Evolutionary conservation across 2,329 filamentous ascomycete genomes (phyloP).

Genomic region (Cercospora sp.): DNA sequence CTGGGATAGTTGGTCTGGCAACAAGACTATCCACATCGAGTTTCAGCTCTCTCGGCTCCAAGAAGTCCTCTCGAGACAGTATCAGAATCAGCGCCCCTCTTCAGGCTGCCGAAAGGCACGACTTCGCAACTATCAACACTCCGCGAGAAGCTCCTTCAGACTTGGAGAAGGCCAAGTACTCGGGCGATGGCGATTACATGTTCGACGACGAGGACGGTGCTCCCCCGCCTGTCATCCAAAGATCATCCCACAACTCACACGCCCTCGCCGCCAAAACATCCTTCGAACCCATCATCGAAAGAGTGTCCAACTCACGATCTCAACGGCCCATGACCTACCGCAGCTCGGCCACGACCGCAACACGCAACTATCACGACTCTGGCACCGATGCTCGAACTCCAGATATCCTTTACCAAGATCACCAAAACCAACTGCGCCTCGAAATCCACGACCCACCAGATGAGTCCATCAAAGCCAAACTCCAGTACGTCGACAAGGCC

Average conservation of each 20-base stretch:
- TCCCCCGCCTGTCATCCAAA: slow-evolving; percentile 1
- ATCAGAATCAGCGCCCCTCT: slow-evolving; percentile 8
- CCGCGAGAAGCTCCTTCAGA: not conserved
- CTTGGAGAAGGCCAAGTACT: slow-evolving; percentile 7
- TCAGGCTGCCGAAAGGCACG: slow-evolving; percentile 1
- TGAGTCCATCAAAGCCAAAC: slow-evolving; percentile 15
- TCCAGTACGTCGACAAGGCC: slow-evolving; percentile 16
- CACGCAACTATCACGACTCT: not conserved
- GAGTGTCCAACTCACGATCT: not conserved
- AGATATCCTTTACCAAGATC: slow-evolving; percentile 20
- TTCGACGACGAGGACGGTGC: slow-evolving; percentile 10
- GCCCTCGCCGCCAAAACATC: not conserved
- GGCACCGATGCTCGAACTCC: slow-evolving; percentile 9
- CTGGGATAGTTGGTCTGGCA: slow-evolving; percentile 16
- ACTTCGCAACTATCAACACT: slow-evolving; percentile 5
- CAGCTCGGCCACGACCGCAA: slow-evolving; percentile 8
- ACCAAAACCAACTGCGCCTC: slow-evolving; percentile 16
- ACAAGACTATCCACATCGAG: not conserved
- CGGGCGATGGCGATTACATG: not conserved
- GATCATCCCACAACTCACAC: slow-evolving; percentile 10
- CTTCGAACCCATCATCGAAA: slow-evolving; percentile 8
- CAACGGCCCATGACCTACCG: not conserved
- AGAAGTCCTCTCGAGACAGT: slow-evolving; percentile 14
- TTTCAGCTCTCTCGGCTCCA: slow-evolving; percentile 9
- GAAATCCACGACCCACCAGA: slow-evolving; percentile 19